Base-by-base conservation (phyloP, 208 protist species). In the Vickermania spadyakhi region DNA sequence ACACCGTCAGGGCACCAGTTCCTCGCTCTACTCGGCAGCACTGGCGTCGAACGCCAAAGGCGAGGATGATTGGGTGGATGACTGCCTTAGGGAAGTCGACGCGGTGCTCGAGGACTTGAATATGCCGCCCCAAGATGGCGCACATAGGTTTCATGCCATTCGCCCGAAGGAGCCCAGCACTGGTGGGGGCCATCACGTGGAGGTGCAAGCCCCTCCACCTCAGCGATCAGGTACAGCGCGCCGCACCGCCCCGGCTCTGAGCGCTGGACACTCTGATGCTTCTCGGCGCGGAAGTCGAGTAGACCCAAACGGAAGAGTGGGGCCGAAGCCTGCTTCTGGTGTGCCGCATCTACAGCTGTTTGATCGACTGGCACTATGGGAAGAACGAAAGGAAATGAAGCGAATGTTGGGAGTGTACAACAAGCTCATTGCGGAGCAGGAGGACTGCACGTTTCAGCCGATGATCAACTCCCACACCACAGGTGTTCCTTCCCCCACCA, bases 341-440 rank as follows among this genome's bases (percentile, higher is more conserved):
- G 31, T 22, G 7, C n/a, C 28, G 54, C 25, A 66, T 13, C 63
- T 76, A 36, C 62, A 61, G 1, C 54, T 84, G 21, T 66, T 77
- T 21, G 69, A 62, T 22, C 78, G 82, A 5, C 62, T 89, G 11
- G 52, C 56, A 25, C 55, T 84, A 23, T 89, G 82, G 82, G 64
- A 85, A 53, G 76, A 89, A 51, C 58, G 75, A 21, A 70, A 72
- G 21, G 82, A 89, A 4, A 75, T 73, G 45, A 77, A 75, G 61
- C 75, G 75, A 5, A 58, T 86, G 21, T 76, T 83, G 62, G 58
- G 67, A 3, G 61, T 89, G 11, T 89, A 89, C 64, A 75, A 85
- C 21, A 63, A 68, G 0, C 67, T 89, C 13, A 51, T 79, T 21
- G 23, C 64, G 31, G 82, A 89, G 56, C 73, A 81, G 14, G 63